A percentile compares a stretch with the other conserved stretches of the same genome.
Evolutionary conservation across 2,329 filamentous ascomycete species (phyloP).

Genomic region (Onygenales sp.): DNA sequence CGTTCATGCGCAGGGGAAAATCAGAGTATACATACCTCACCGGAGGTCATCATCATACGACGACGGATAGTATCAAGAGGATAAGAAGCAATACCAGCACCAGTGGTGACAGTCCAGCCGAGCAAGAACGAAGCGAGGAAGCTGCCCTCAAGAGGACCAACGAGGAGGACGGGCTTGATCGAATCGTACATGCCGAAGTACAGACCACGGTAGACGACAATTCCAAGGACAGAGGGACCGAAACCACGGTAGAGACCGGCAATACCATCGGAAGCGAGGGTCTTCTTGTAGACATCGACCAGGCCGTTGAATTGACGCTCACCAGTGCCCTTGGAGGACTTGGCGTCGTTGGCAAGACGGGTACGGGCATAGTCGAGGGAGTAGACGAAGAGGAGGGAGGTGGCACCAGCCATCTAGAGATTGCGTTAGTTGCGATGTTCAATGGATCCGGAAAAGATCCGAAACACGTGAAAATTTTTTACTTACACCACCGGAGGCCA

Average conservation of each 20-base stretch:
- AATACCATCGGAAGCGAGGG: slow-evolving; percentile 95
- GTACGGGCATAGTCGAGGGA: slow-evolving; percentile 99
- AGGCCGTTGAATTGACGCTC: slow-evolving; percentile 99
- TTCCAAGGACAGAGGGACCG: slow-evolving; percentile 98
- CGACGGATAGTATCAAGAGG: slow-evolving; percentile 99
- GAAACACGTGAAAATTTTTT: slow-evolving; percentile 3
- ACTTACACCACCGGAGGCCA: slow-evolving; percentile 98
- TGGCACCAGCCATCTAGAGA: slow-evolving; percentile 87
- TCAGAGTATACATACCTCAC: slow-evolving; percentile 45
- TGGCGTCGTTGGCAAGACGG: slow-evolving; percentile 99
- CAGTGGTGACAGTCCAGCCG: slow-evolving; percentile 98
- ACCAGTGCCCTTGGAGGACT: slow-evolving; percentile 90
- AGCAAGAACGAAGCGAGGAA: slow-evolving; percentile 99
- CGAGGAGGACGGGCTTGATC: slow-evolving; percentile 96
- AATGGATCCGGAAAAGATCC: not conserved
- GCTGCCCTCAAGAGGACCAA: slow-evolving; percentile 87
- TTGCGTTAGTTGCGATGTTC: not conserved
- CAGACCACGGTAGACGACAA: slow-evolving; percentile 99
- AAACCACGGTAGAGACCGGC: slow-evolving; percentile 99
- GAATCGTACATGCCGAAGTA: slow-evolving; percentile 99
- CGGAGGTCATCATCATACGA: slow-evolving; percentile 99
- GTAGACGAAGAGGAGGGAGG: slow-evolving; percentile 99
- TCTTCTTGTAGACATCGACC: slow-evolving; percentile 99
- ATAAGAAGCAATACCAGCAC: slow-evolving; percentile 99
- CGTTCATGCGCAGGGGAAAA: not conserved